These are phyloP conservation scores for Cladobotryum mycophilum DNA, from an alignment of 2,329 filamentous ascomycete genomes.

Conservation along the genomic window DNA sequence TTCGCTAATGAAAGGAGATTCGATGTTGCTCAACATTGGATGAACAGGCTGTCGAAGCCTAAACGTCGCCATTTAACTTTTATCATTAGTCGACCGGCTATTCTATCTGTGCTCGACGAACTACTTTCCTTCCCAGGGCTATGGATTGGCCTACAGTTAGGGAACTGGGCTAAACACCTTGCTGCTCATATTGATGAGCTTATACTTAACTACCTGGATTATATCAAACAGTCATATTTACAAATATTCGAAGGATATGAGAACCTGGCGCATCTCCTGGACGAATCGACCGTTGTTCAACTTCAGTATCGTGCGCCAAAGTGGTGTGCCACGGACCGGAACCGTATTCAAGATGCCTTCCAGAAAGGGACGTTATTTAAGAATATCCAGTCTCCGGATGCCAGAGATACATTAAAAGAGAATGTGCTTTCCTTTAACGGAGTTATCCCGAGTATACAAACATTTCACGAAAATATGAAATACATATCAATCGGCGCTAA, in stretches of 20 bases:
- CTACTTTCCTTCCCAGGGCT: slow-evolving; percentile 4
- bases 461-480: slow-evolving; percentile 9
- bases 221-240: background rate
- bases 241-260: background rate
- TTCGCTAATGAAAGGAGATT: background rate
- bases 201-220: slow-evolving; percentile 5
- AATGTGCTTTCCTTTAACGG: slow-evolving; percentile 1
- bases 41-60: slow-evolving; percentile 2
- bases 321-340: background rate
- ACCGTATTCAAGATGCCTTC: slow-evolving; percentile 2
- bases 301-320: background rate
- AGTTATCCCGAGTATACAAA: slow-evolving; percentile 7
- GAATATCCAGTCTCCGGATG: background rate
- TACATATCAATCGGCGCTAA: slow-evolving; percentile 8
- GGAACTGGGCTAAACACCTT: slow-evolving; percentile 11
- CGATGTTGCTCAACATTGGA: slow-evolving; percentile 1
- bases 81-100: background rate
- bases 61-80: slow-evolving; percentile 1
- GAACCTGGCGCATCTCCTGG: background rate
- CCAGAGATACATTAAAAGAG: background rate
- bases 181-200: slow-evolving; percentile 4
- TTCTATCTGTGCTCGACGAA: background rate
- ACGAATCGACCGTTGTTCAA: background rate
- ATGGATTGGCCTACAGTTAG: slow-evolving; percentile 5
- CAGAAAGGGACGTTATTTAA: background rate